phyloP scores from a whole-genome alignment of 495 filamentous ascomycete species.

The Penicillium steckii region DNA sequence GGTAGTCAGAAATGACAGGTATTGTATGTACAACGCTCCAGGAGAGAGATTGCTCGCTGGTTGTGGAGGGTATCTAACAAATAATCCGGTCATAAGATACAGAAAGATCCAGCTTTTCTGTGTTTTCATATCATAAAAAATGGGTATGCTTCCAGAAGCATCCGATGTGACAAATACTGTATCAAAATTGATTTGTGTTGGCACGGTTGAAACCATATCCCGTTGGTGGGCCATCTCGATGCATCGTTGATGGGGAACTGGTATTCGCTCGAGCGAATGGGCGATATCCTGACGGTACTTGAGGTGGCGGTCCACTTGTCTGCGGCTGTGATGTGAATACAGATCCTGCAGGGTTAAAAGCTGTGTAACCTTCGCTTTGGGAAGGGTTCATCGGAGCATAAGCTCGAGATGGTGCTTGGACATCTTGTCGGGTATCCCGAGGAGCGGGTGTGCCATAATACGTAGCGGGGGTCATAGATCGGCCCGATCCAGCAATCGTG shows the following conservation, averaged over 20 bases:
- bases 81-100: conserved; percentile 18
- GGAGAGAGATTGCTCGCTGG: conserved; percentile 19
- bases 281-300: conserved; percentile 11
- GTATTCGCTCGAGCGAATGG: conserved; percentile 25
- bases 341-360: conserved; percentile 18
- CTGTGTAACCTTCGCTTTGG: conserved; percentile 13
- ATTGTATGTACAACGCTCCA: conserved; percentile 22
- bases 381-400: conserved; percentile 15
- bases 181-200: conserved; percentile 27
- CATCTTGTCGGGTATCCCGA: neutral
- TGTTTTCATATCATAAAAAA: conserved; percentile 11
- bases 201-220: conserved; percentile 24
- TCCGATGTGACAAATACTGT: neutral
- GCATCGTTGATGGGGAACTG: conserved; percentile 20
- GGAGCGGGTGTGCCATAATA: conserved; percentile 18
- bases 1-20: conserved; percentile 2
- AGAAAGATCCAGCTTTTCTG: conserved; percentile 24
- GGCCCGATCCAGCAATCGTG: conserved; percentile 5
- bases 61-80: conserved; percentile 21
- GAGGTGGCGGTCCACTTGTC: conserved; percentile 1
- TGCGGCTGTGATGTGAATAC: conserved; percentile 9
- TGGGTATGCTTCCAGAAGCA: neutral
- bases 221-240: conserved; percentile 22
- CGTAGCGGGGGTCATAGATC: conserved; percentile 23
- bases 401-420: conserved; percentile 6